Evolutionary conservation across 2,329 filamentous ascomycete species (phyloP), one percentile per base, ranked within the genome.

Genomic region (Raffaelea albimanens): DNA sequence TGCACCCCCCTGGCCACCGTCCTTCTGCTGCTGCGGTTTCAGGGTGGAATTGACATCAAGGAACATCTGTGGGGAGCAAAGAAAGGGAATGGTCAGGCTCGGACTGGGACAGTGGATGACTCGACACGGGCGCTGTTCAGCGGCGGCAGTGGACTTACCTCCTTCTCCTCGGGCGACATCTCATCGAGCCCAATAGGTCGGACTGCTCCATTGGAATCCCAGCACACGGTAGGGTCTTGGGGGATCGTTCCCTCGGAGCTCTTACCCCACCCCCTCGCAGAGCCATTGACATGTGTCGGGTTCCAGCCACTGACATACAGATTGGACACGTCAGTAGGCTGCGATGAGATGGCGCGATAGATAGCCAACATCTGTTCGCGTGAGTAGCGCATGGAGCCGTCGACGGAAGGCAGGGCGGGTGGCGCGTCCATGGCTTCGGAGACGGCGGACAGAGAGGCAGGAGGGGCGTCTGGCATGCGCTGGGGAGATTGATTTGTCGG

Each of bases 31-130:
- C 19, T 87, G 86, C 9, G 87, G 85, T 66, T 97, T 97, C 56
- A 96, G 72, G 31, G 89, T 85, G 33, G 93, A 96, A 64, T 97
- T 98, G 61, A 98, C 89, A 54, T 94, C 93, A 44, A 78, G 68
- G 65, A 96, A 96, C 53, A 85, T 71, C 85, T 95, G 63, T 44
- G 34, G 22, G 25, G 33, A 21, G 8, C 16, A 40, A 20, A 36
- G 22, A 20, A 5, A 23, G 19, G 14, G 11, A 4, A 48, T 5
- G 23, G 36, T 41, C 21, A 44, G n/a, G 34, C 21, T 3, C 31
- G 38, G 18, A 33, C 34, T 16, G 49, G 16, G 22, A n/a, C 33
- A 42, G 50, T 47, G 43, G 45, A 33, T 46, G 49, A 50, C 38
- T 7, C 25, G 13, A 13, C 22, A 39, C 22, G 20, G n/a, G 3